Base-by-base conservation (phyloP, 2,329 filamentous ascomycete genomes). In the Leptographium galeiforme region DNA sequence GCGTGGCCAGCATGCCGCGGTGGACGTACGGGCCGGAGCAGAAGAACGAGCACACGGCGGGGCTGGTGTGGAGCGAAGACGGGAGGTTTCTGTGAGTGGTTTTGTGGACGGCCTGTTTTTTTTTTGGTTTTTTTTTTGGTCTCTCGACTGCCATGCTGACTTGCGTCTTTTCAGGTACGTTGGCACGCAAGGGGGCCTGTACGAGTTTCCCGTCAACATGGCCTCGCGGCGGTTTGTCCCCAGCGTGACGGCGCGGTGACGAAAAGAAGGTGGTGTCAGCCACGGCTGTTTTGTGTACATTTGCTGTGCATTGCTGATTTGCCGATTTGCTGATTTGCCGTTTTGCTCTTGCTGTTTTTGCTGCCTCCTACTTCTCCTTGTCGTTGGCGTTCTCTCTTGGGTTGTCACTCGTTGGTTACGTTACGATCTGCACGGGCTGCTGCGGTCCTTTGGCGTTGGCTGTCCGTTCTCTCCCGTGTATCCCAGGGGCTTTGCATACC, bases 141-240 rank as follows among this genome's bases (percentile, higher is more conserved):
- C 30, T 19, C 30, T 30, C 8, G 14, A 34, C 8, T 32, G 10
- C 8, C 25, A 14, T 33, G 30, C 13, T 51, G 11, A 33, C 8
- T 25, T 32, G n/a, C 2, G 34, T n/a, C 8, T 46, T 38, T 55
- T 5, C 51, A 84, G 81, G 53, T 84, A 77, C 60, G 70, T 83
- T 43, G 81, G 77, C 19, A 77, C 80, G 38, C 82, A 87, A 63
- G 81, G 87, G 59, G 86, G 86, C 53, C 84, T 90, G 52, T 87
- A 87, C 61, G 84, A 89, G 67, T 80, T 87, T 60, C 76, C 75
- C 38, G 74, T 90, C 58, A 82, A 88, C 63, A 61, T 82, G 18
- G 72, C 77, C 49, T 73, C 70, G 54, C 74, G 86, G 56, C 85
- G 81, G 65, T 68, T 75, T 36, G 76, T 73, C 57, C 77, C 81